Evolutionary conservation across 1,284 basidiomycete species (phyloP).

Genomic region (Sporisorium iseilematis-ciliati): DNA sequence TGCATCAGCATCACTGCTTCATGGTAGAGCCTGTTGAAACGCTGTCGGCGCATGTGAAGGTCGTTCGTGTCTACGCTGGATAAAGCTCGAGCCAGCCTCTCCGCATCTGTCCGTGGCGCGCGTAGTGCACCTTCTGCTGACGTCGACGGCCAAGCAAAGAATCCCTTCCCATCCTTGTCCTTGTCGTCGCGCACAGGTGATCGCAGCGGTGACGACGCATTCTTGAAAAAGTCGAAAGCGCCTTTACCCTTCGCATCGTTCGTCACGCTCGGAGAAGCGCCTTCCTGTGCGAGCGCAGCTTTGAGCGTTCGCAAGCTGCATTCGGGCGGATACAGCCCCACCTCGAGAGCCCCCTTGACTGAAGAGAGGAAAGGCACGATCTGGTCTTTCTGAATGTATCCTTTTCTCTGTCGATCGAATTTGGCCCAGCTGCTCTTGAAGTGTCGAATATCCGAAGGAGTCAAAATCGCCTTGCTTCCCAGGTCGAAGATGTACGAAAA

Average conservation of each 20-base stretch:
- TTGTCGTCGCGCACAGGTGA: constrained; percentile 34
- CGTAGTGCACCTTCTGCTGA: constrained; percentile 12
- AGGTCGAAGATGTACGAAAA: constrained; percentile 96
- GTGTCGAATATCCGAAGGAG: constrained; percentile 76
- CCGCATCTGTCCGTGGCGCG: constrained; percentile 25
- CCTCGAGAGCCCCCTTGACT: constrained; percentile 62
- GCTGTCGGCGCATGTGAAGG: constrained; percentile 53
- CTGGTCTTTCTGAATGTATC: constrained; percentile 79
- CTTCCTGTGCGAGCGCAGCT: constrained; percentile 15
- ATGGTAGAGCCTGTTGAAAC: constrained; percentile 67
- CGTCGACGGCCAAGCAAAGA: constrained; percentile 32
- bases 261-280: constrained; percentile 11
- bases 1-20: constrained; percentile 74
- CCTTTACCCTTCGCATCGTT: constrained; percentile 24
- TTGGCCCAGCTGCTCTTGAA: constrained; percentile 96
- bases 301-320: constrained; percentile 42
- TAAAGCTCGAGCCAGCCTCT: constrained; percentile 39
- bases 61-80: constrained; percentile 42
- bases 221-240: constrained; percentile 36
- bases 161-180: constrained; percentile 17
- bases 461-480: constrained; percentile 84
- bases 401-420: constrained; percentile 82
- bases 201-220: constrained; percentile 36
- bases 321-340: constrained; percentile 54
- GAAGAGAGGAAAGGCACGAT: constrained; percentile 81